These are phyloP conservation scores for Rugosomyces carneus DNA, from an alignment of 1,284 basidiomycete genomes.

Conservation along the genomic window DNA sequence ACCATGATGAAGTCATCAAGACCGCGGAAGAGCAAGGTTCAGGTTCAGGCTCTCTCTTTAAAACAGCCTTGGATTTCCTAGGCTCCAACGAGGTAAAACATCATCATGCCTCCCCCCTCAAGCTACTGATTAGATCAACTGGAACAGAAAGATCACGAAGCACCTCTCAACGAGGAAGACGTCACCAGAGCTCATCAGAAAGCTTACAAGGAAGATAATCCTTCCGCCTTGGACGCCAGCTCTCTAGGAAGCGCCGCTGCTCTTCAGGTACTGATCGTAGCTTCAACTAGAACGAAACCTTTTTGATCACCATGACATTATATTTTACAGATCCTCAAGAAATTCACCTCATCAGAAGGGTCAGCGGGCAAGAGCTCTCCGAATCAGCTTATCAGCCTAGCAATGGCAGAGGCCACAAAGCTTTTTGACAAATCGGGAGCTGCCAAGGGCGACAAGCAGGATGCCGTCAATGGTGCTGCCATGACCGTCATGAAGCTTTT, in stretches of 20 bases:
- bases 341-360: conserved; percentile 46
- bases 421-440: conserved; percentile 64
- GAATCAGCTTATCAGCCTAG: conserved; percentile 69
- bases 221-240: conserved; percentile 45
- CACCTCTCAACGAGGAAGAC: conserved; percentile 61
- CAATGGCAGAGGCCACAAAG: conserved; percentile 75
- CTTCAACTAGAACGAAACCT: neutral
- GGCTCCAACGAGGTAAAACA: conserved; percentile 42
- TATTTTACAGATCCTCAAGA: conserved; percentile 43
- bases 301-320: neutral
- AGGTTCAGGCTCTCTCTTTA: conserved; percentile 46
- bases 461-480: conserved; percentile 75
- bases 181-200: conserved; percentile 56
- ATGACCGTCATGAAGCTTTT: conserved; percentile 81
- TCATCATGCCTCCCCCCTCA: neutral
- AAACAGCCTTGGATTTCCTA: conserved; percentile 45
- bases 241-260: conserved; percentile 74
- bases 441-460: conserved; percentile 69
- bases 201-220: conserved; percentile 51
- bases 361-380: conserved; percentile 35
- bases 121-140: neutral
- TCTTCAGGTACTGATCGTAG: conserved; percentile 44
- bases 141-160: conserved; percentile 42
- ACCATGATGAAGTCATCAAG: conserved; percentile 51
- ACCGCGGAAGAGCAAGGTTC: conserved; percentile 45